Percentiles rank a stretch among this genome's conserved stretches.
phyloP scores from a whole-genome alignment of 2,329 filamentous ascomycete species.

The Cladorrhinum sp. region DNA sequence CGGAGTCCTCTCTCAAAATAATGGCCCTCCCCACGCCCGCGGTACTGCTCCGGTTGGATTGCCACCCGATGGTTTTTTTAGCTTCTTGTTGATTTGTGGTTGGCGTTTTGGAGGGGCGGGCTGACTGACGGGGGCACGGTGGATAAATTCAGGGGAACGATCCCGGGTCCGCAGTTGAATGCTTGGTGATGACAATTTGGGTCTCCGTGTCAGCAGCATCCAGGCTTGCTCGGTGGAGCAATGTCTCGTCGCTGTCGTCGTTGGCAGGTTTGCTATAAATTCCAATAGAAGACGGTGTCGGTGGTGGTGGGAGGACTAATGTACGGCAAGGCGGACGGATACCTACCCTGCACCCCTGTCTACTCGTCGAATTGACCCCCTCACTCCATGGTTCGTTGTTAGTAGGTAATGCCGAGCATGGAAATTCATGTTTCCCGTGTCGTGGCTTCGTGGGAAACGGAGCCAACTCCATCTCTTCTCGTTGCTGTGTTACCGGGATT shows the following conservation, averaged over 20 bases:
- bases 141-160: background rate
- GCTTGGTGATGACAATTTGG: background rate
- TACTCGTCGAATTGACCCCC: background rate
- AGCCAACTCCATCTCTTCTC: background rate
- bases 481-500: background rate
- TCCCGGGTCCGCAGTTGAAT: background rate
- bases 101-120: background rate
- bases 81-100: background rate
- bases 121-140: background rate
- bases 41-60: constrained; percentile 23
- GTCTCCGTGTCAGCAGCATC: background rate
- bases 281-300: background rate
- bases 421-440: background rate
- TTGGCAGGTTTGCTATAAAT: background rate
- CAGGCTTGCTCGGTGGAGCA: background rate
- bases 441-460: background rate
- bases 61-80: constrained; percentile 1
- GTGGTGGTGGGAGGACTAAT: no score
- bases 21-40: constrained; percentile 8
- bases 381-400: background rate
- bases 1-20: background rate
- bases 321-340: no score
- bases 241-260: background rate
- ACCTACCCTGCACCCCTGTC: background rate
- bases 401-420: background rate